Base-by-base conservation (phyloP, 768 basidiomycete genomes). In the Leccinum ochraceum region DNA sequence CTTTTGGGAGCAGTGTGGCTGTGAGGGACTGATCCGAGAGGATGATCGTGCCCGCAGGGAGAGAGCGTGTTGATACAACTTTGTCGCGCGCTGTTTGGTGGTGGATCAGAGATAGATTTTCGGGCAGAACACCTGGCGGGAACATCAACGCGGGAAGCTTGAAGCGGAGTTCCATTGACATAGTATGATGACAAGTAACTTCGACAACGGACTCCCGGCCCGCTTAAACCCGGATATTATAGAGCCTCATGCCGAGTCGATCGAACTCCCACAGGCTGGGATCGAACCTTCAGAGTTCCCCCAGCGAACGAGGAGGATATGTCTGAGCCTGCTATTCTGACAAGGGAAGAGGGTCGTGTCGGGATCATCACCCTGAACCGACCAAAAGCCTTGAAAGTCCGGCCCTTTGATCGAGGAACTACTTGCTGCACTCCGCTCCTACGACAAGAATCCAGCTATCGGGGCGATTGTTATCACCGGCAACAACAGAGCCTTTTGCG, bases 401-500 rank as follows among this genome's bases (percentile, higher is more conserved):
- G 79, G 84, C n/a, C 83, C 86, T 1, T 76, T 98, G 60, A 88
- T 97, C 71, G 74, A 78, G 8, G 92, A 94, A 74, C 79, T 98
- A 48, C 93, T 95, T 71, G 75, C 82, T 17, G 92, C 92, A 6
- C 75, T 96, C 36, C 78, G 72, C 36, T 79, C 81, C 39, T 85
- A 87, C 16, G 90, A 95, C 65, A 76, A 71, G 20, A 92, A 96
- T 72, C 80, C 84, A 24, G 71, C 78, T 2, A 78, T 95, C 58
- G 86, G 92, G 56, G 92, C 92, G 1, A 84, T 98, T 65, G 92
- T 98, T n/a, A 71, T 98, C 59, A 97, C 94, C 0, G 96, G 96
- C 1, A 90, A 86, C 37, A 88, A 89, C 61, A 89, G 82, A 72
- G 94, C 92, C 1, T 98, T 98, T 72, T 64, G 62, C 36, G 62